These are phyloP conservation scores for Phycomyces nitens DNA, from an alignment of 192 early-diverging fungal genomes.

Conservation along the genomic window DNA sequence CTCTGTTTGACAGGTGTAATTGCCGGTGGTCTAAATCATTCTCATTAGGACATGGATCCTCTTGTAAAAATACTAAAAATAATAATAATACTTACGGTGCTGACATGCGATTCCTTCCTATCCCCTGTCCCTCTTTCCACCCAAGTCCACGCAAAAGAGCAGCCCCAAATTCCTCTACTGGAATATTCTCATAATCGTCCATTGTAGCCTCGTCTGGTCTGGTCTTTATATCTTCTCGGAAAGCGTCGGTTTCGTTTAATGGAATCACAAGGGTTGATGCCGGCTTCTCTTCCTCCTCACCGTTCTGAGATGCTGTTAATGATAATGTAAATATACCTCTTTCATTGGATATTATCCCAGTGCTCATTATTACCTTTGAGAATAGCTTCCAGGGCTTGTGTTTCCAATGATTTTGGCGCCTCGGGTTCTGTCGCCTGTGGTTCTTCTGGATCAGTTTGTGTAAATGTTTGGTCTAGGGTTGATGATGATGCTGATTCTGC, in stretches of 20 bases:
- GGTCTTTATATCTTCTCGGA: constrained; percentile 56
- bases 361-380: constrained; percentile 35
- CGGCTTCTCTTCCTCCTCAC: constrained; percentile 12
- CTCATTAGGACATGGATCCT: no score
- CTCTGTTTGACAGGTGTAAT: constrained; percentile 45
- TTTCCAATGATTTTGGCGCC: constrained; percentile 34
- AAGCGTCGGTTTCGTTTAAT: constrained; percentile 51
- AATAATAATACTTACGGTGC: constrained; percentile 15
- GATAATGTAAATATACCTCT: background rate
- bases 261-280: constrained; percentile 28
- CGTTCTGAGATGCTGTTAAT: constrained; percentile 23
- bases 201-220: constrained; percentile 64
- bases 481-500: background rate
- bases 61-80: no score
- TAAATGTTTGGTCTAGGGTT: constrained; percentile 5
- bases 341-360: background rate
- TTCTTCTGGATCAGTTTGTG: background rate
- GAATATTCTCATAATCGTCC: constrained; percentile 79
- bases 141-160: constrained; percentile 90
- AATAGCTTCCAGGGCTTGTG: constrained; percentile 41
- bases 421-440: background rate
- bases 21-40: constrained; percentile 10
- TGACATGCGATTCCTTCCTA: constrained; percentile 25
- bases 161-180: constrained; percentile 85
- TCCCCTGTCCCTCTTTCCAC: constrained; percentile 67